Evolutionary conservation across 2,329 filamentous ascomycete species (phyloP), one percentile per base, ranked within the genome.

Genomic region (Mariannaea sp.): DNA sequence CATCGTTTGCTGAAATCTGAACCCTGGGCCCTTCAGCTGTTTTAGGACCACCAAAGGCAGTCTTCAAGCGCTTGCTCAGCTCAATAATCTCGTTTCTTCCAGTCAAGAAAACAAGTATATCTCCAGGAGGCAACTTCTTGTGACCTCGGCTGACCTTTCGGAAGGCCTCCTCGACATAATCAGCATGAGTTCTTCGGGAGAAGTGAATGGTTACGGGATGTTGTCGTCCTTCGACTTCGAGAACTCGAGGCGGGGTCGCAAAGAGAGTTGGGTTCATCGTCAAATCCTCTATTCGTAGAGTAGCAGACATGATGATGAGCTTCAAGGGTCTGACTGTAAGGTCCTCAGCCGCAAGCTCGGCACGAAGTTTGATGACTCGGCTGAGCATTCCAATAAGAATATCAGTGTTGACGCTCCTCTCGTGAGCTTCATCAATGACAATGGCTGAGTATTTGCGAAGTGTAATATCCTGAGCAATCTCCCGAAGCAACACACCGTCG

Each of bases 341-440:
- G 55, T 94, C 83, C 69, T 94, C 88, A 55, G 82, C 76, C 7
- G 84, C 83, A 74, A 97, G 81, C 32, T 90, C 84, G 47, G 87
- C 83, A 54, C 94, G 84, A 48, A 97, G 76, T 62, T 91, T 90
- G 41, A 97, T 90, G 27, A 97, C 92, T 66, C 93, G 85, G 67
- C 92, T 97, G 13, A 97, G 84, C 85, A 99, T 95, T 44, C 94
- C 94, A 61, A 99, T 92, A n/a, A 99, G 76, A 33, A 99, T 95
- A 70, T 99, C 95, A 0, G 95, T 99, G 68, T 99, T 97, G 65
- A 97, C 90, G 66, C 92, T 97, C 65, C 95, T 85, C 71, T 99
- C 94, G 75, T 99, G 94, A 1, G 94, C 94, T 73, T 99, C 94
- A 66, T 99, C 94, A 56, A 99, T 93, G 42, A 99, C 84, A 46